These are phyloP conservation scores for Penicillium sp. DNA, from an alignment of 2,329 filamentous ascomycete species.

Conservation along the genomic window DNA sequence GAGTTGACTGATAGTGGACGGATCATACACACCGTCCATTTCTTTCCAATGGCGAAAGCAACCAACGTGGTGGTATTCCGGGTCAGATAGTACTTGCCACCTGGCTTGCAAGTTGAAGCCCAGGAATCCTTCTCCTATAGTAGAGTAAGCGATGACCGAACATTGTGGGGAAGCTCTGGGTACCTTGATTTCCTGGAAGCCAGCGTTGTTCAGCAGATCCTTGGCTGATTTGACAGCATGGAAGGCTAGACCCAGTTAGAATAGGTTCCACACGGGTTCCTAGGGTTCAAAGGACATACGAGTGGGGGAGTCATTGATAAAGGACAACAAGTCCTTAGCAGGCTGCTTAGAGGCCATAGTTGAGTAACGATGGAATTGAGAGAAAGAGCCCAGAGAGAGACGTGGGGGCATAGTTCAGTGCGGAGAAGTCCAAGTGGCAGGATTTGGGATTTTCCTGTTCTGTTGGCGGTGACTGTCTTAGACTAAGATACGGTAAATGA, in stretches of 20 bases:
- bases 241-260: slow-evolving; percentile 60
- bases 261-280: slow-evolving; percentile 1
- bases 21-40: slow-evolving; percentile 60
- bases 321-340: slow-evolving; percentile 81
- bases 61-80: slow-evolving; percentile 89
- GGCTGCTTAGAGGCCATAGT: slow-evolving; percentile 39
- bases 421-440: slow-evolving; percentile 9
- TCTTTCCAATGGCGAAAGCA: slow-evolving; percentile 82
- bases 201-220: slow-evolving; percentile 69
- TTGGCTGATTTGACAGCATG: slow-evolving; percentile 82
- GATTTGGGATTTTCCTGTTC: slow-evolving; percentile 4
- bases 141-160: neutral
- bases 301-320: slow-evolving; percentile 89
- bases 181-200: slow-evolving; percentile 77
- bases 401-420: slow-evolving; percentile 1
- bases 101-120: slow-evolving; percentile 70
- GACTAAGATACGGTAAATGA: neutral
- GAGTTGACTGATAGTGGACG: neutral
- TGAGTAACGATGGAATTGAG: slow-evolving; percentile 14
- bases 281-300: slow-evolving; percentile 52
- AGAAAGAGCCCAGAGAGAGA: slow-evolving; percentile 7
- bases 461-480: slow-evolving; percentile 16
- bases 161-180: neutral
- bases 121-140: slow-evolving; percentile 76
- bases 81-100: slow-evolving; percentile 94